Base-by-base conservation (phyloP, 768 basidiomycete genomes). In the Coprinopsis marcescibilis region DNA sequence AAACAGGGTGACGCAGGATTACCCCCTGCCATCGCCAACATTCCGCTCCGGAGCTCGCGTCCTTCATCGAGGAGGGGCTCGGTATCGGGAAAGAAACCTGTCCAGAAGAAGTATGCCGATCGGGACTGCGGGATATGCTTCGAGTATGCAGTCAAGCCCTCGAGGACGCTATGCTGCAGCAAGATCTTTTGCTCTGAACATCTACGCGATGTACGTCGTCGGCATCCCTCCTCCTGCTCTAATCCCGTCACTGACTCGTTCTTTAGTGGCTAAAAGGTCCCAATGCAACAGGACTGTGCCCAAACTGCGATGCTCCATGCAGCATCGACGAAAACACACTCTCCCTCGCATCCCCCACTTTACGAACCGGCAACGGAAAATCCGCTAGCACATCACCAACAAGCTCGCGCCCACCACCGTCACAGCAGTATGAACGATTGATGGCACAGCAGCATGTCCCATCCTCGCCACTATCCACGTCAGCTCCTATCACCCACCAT, bases 61-160 rank as follows among this genome's bases (percentile, higher is more conserved):
- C 35, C 35, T 13, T 36, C 35, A 11, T 36, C 8, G 12, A 17
- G 15, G 35, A 36, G 8, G 35, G 15, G 35, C 12, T 40, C 21
- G 11, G 21, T 17, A 6, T 36, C 35, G 13, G n/a, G 11, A 17
- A 45, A 34, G n/a, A 32, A 24, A 43, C 24, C 36, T 48, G 50
- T n/a, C n/a, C n/a, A 35, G 46, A 57, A 48, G 44, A 48, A 54
- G 27, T 42, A 47, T 19, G 50, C 57, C 3, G 63, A 61, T 50
- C 55, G 60, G 33, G 63, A 64, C 51, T 64, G 61, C 50, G 63
- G 61, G 15, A 64, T 64, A 8, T 64, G 65, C 43, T 66, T 66
- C 45, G 65, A 66, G 52, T 61, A 61, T 43, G 61, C 65, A 1
- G 59, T 62, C 19, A 49, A 53, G 25, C 65, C 65, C 1, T 57